Percentiles rank a stretch among this genome's conserved stretches.
Evolutionary conservation across 2,329 filamentous ascomycete genomes (phyloP).

Genomic region (Colletotrichum sp.): DNA sequence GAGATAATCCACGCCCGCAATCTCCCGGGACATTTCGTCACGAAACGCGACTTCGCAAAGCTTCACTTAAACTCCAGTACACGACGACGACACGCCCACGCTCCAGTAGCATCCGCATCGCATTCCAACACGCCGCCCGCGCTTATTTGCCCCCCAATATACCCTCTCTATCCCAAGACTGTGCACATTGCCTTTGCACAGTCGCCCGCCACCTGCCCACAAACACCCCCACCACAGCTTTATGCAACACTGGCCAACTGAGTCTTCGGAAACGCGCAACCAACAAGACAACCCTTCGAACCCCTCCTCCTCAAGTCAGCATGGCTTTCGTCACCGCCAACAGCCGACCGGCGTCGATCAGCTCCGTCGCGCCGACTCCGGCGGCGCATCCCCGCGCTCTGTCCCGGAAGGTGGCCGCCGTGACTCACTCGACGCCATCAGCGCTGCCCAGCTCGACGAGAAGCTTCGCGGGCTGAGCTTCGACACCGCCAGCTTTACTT

Average conservation of each 20-base stretch:
- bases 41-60: slow-evolving; percentile 10
- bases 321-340: slow-evolving; percentile 58
- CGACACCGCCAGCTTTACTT: slow-evolving; percentile 26
- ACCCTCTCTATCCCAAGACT: slow-evolving; percentile 40
- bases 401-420: slow-evolving; percentile 29
- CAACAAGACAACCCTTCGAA: slow-evolving; percentile 40
- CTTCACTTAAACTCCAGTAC: slow-evolving; percentile 1
- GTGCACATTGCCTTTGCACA: slow-evolving; percentile 59
- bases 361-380: slow-evolving; percentile 36
- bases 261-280: slow-evolving; percentile 48
- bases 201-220: slow-evolving; percentile 40
- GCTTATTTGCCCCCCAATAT: neutral
- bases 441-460: slow-evolving; percentile 52
- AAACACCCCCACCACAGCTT: slow-evolving; percentile 51
- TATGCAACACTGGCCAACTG: slow-evolving; percentile 67
- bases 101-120: neutral
- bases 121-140: neutral
- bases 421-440: slow-evolving; percentile 36
- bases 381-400: slow-evolving; percentile 41
- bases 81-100: slow-evolving; percentile 4
- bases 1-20: slow-evolving; percentile 19
- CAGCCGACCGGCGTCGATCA: slow-evolving; percentile 43
- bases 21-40: slow-evolving; percentile 16
- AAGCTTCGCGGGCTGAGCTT: slow-evolving; percentile 59
- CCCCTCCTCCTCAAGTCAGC: slow-evolving; percentile 47